Conservation (phyloP, 345 rosid species). For the Euphorbia lathyris region DNA sequence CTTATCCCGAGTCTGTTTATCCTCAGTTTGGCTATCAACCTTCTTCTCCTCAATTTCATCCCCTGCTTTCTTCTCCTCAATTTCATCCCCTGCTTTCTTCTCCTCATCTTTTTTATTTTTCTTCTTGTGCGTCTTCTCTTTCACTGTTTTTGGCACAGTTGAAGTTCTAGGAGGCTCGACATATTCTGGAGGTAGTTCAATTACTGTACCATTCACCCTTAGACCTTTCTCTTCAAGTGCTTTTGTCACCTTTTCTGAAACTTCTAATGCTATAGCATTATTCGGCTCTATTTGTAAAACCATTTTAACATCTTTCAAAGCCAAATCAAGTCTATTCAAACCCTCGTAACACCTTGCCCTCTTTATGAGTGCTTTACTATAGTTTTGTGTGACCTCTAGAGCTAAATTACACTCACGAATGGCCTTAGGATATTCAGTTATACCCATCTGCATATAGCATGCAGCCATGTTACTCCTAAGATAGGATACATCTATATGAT, state of each 20-base stretch:
- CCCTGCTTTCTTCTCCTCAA: conserved; percentile 11
- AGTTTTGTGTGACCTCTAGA: conserved; percentile 59
- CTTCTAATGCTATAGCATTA: conserved; percentile 70
- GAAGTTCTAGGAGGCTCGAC: conserved; percentile 54
- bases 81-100: conserved; percentile 17
- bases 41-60: conserved; percentile 37
- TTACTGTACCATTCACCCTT: conserved; percentile 49
- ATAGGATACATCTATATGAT: conserved; percentile 59
- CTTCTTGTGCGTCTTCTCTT: conserved; percentile 43
- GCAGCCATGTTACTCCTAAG: conserved; percentile 80
- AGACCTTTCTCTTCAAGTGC: conserved; percentile 58
- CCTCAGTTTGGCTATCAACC: conserved; percentile 28
- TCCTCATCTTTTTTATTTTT: conserved; percentile 30
- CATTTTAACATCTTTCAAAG: conserved; percentile 59
- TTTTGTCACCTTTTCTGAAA: conserved; percentile 60
- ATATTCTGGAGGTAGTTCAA: conserved; percentile 71
- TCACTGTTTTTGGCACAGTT: conserved; percentile 29
- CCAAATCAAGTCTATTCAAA: conserved; percentile 73
- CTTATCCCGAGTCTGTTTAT: conserved; percentile 52
- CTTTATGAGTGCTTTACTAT: conserved; percentile 71
- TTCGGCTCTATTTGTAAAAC: conserved; percentile 69
- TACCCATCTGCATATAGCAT: conserved; percentile 86
- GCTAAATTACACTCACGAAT: conserved; percentile 77
- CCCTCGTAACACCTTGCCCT: conserved; percentile 91
- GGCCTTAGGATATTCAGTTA: conserved; percentile 67